A percentile compares a stretch with the other conserved stretches of the same genome.
phyloP scores from a whole-genome alignment of 1,139 yeast genomes.

The Nakaseomyces glabratus region DNA sequence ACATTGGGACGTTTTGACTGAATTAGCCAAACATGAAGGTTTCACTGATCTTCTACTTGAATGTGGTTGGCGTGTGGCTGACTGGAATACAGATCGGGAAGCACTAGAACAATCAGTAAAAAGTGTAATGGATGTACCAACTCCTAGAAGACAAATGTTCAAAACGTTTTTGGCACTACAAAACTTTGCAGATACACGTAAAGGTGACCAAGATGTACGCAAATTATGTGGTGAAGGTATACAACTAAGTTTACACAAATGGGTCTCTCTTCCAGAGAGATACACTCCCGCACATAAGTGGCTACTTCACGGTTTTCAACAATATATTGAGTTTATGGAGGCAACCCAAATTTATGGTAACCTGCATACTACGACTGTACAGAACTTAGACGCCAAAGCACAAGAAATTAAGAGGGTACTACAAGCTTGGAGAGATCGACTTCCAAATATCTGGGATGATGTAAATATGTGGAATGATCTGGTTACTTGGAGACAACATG shows the following conservation, averaged over 20 bases:
- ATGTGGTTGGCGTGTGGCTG: slow-evolving; percentile 99
- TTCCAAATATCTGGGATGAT: slow-evolving; percentile 96
- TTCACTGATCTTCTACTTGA: slow-evolving; percentile 87
- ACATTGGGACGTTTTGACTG: slow-evolving; percentile 97
- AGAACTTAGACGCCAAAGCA: slow-evolving; percentile 82
- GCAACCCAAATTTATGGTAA: slow-evolving; percentile 92
- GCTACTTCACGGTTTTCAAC: slow-evolving; percentile 88
- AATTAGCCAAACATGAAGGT: slow-evolving; percentile 95
- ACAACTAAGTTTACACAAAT: slow-evolving; percentile 81
- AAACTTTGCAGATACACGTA: slow-evolving; percentile 86
- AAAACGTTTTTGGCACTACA: slow-evolving; percentile 90
- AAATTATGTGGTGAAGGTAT: slow-evolving; percentile 92
- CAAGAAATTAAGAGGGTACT: slow-evolving; percentile 89
- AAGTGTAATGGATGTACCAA: slow-evolving; percentile 97
- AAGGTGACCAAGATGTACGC: slow-evolving; percentile 69
- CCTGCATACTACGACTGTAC: slow-evolving; percentile 81
- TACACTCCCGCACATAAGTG: slow-evolving; percentile 84
- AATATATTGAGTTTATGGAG: slow-evolving; percentile 94
- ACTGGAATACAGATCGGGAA: slow-evolving; percentile 93
- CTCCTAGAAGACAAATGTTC: slow-evolving; percentile 91
- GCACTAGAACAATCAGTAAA: slow-evolving; percentile 91
- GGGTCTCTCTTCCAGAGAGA: slow-evolving; percentile 81
- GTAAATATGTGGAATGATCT: slow-evolving; percentile 95
- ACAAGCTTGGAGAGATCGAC: slow-evolving; percentile 95
- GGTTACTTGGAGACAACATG: slow-evolving; percentile 98